Conservation (phyloP, 2,329 filamentous ascomycete species). For the Cercospora sp. region DNA sequence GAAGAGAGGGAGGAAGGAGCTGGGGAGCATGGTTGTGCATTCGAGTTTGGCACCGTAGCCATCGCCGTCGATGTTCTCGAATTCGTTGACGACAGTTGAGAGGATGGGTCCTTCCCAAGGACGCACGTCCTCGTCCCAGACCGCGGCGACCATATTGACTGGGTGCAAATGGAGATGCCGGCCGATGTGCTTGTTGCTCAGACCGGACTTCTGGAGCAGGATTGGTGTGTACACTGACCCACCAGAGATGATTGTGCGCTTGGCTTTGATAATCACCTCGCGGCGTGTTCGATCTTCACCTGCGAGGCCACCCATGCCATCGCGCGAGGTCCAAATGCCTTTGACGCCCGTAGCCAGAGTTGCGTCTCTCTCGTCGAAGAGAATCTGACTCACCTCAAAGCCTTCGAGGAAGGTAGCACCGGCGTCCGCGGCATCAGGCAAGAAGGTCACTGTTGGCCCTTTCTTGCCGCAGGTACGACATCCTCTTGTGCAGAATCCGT, state of each 20-base stretch:
- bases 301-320: conserved; percentile 59
- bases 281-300: conserved; percentile 55
- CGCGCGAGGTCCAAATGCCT: conserved; percentile 74
- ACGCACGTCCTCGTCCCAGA: conserved; percentile 69
- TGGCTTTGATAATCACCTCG: conserved; percentile 71
- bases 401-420: conserved; percentile 84
- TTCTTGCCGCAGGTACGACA: conserved; percentile 70
- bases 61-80: conserved; percentile 75
- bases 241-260: conserved; percentile 74
- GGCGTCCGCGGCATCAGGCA: conserved; percentile 74
- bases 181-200: conserved; percentile 80
- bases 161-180: conserved; percentile 81
- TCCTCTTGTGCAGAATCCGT: conserved; percentile 62
- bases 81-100: conserved; percentile 72
- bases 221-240: conserved; percentile 77
- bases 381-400: conserved; percentile 67
- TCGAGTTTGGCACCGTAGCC: conserved; percentile 86
- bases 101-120: conserved; percentile 70
- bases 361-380: conserved; percentile 60
- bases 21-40: conserved; percentile 71
- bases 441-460: conserved; percentile 72
- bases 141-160: conserved; percentile 55
- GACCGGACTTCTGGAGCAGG: conserved; percentile 72
- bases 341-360: conserved; percentile 67
- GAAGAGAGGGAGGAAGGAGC: conserved; percentile 61